A percentile compares a stretch with the other conserved stretches of the same genome.
These are phyloP conservation scores for Botrytis cinerea DNA, from an alignment of 2,329 filamentous ascomycete genomes.

Conservation along the genomic window DNA sequence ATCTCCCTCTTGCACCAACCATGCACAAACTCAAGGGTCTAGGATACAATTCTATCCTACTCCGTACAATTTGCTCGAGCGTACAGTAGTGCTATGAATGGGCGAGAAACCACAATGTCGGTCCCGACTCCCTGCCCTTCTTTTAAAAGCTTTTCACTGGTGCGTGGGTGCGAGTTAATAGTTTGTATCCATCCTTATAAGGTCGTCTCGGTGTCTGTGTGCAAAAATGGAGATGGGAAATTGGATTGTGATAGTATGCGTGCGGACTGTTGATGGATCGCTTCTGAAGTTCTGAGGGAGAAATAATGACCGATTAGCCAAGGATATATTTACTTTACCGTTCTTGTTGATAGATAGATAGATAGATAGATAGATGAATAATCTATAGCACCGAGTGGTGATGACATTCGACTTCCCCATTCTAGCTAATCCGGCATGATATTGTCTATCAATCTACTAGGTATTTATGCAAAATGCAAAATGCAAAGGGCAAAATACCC, in stretches of 20 bases:
- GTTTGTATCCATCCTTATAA: not conserved
- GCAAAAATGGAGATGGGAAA: slow-evolving; percentile 13
- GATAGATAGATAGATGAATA: not conserved
- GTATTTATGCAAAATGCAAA: not conserved
- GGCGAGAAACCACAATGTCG: not conserved
- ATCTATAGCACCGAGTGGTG: not conserved
- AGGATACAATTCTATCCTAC: not conserved
- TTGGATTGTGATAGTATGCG: not conserved
- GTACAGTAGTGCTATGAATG: slow-evolving; percentile 13
- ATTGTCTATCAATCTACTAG: not conserved
- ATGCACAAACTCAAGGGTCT: not conserved
- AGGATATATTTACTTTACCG: not conserved
- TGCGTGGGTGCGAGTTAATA: not conserved
- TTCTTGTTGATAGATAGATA: not conserved
- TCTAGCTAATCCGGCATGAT: not conserved
- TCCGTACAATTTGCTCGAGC: slow-evolving; percentile 1
- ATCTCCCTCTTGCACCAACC: not conserved
- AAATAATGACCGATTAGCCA: not conserved
- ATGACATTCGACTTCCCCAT: not conserved
- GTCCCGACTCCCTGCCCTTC: not conserved
- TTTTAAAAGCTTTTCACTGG: not conserved
- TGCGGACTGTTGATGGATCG: not conserved
- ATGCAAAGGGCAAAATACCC: not conserved
- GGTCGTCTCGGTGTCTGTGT: not conserved
- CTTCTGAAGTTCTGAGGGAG: not conserved